phyloP scores from a whole-genome alignment of 2,329 filamentous ascomycete species.

The Thielaviopsis cerberus region DNA sequence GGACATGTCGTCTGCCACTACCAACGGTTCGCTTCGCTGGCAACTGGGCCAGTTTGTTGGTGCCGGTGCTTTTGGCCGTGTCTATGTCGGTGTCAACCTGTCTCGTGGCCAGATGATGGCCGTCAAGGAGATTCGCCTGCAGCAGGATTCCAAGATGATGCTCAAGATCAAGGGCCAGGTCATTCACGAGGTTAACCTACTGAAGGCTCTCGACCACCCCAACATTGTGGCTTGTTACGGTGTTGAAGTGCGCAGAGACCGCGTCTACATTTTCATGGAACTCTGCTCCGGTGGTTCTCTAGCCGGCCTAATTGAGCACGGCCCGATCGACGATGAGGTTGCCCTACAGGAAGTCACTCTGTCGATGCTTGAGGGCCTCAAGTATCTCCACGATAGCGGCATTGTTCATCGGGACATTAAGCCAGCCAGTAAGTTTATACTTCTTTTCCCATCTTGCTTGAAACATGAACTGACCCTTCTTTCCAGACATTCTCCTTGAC shows the following conservation, averaged over 20 bases:
- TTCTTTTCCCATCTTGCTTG: neutral
- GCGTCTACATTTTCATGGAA: constrained; percentile 99
- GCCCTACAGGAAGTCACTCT: constrained; percentile 93
- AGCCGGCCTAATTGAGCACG: constrained; percentile 77
- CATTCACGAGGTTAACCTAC: constrained; percentile 86
- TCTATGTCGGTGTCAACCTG: constrained; percentile 92
- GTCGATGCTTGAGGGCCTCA: constrained; percentile 82
- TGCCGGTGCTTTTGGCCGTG: constrained; percentile 89
- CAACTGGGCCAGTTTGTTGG: constrained; percentile 98
- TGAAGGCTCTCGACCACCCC: constrained; percentile 88
- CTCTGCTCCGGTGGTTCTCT: constrained; percentile 92
- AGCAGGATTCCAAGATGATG: constrained; percentile 77
- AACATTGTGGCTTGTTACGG: constrained; percentile 97
- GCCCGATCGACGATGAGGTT: constrained; percentile 91
- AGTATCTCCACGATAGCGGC: constrained; percentile 76
- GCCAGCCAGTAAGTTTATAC: constrained; percentile 65
- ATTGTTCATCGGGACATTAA: constrained; percentile 97
- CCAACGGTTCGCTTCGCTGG: constrained; percentile 90
- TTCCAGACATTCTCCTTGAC: constrained; percentile 72
- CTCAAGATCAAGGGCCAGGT: constrained; percentile 88
- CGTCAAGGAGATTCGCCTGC: constrained; percentile 92
- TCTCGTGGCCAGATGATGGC: constrained; percentile 95
- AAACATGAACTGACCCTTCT: neutral
- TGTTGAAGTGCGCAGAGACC: constrained; percentile 93
- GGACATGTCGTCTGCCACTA: constrained; percentile 81